Percentiles rank a stretch among this genome's conserved stretches.
Evolutionary conservation across 805 yeast genomes (phyloP).

Genomic region (Sugiyamaella chiloensis): DNA sequence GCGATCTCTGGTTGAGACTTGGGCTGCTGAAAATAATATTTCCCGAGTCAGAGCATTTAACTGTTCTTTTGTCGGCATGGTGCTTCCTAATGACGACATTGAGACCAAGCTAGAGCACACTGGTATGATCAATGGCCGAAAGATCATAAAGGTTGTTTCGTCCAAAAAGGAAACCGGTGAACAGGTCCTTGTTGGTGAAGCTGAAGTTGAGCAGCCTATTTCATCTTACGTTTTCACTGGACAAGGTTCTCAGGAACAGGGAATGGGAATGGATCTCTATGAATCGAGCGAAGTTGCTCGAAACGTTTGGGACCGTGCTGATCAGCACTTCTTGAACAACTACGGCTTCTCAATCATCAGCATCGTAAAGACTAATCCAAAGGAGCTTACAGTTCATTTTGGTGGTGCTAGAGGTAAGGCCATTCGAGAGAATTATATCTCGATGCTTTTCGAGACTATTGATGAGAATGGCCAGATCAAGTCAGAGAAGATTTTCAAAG

Average conservation of each 20-base stretch:
- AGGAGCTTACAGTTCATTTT: constrained; percentile 90
- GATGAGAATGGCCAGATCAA: constrained; percentile 77
- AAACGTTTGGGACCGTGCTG: constrained; percentile 98
- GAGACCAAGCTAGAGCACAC: constrained; percentile 87
- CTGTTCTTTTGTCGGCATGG: constrained; percentile 94
- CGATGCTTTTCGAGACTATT: constrained; percentile 97
- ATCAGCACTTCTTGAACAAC: constrained; percentile 82
- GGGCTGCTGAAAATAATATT: constrained; percentile 98
- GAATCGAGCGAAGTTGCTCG: constrained; percentile 86
- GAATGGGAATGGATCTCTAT: constrained; percentile 99
- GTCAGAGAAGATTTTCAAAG: constrained; percentile 94
- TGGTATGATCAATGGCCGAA: constrained; percentile 99
- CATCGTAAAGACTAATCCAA: constrained; percentile 93
- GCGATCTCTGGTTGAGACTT: constrained; percentile 91
- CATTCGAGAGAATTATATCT: constrained; percentile 89
- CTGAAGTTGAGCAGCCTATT: constrained; percentile 97
- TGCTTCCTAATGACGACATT: constrained; percentile 88
- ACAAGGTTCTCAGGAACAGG: constrained; percentile 99
- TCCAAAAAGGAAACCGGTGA: constrained; percentile 75
- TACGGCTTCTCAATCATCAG: constrained; percentile 97
- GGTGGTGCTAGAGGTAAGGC: constrained; percentile 97
- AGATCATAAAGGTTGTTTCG: constrained; percentile 89
- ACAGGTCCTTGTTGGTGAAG: constrained; percentile 85
- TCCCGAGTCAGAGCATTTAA: constrained; percentile 92
- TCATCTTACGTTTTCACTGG: constrained; percentile 98